Evolutionary conservation across 2,329 filamentous ascomycete species (phyloP).

Genomic region (Aspergillus fijiensis): DNA sequence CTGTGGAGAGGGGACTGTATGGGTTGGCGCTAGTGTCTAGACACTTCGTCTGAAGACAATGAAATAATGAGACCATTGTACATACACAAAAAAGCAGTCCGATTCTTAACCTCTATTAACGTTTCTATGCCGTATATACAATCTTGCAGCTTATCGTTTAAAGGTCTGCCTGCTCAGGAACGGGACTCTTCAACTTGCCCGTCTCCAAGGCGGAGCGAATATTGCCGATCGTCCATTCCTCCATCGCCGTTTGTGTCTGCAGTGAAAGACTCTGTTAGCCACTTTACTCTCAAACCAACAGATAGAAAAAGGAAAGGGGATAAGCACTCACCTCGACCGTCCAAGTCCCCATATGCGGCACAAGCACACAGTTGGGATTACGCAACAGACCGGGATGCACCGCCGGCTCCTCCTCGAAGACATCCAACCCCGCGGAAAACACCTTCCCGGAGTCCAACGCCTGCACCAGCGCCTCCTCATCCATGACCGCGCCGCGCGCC

Average conservation of each 20-base stretch:
- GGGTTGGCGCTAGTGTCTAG: too few relatives aligned
- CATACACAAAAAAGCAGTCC: background rate
- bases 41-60: background rate
- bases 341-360: conserved; percentile 86
- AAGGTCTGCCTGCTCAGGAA: conserved; percentile 66
- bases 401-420: conserved; percentile 77
- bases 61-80: background rate
- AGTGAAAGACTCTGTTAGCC: background rate
- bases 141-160: conserved; percentile 1
- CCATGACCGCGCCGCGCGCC: conserved; percentile 76
- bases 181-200: conserved; percentile 64
- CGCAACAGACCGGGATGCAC: conserved; percentile 69
- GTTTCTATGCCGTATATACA: background rate
- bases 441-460: conserved; percentile 71
- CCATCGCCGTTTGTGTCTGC: conserved; percentile 61
- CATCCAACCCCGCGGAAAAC: conserved; percentile 70
- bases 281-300: too few relatives aligned
- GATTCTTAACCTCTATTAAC: background rate
- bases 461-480: conserved; percentile 74
- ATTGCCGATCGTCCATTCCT: conserved; percentile 73
- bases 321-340: conserved; percentile 63
- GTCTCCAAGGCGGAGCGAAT: conserved; percentile 62
- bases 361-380: conserved; percentile 70
- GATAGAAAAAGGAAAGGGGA: background rate
- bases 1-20: too few relatives aligned